Base-by-base conservation (phyloP, 2,329 filamentous ascomycete genomes). In the Fusarium oxysporum region DNA sequence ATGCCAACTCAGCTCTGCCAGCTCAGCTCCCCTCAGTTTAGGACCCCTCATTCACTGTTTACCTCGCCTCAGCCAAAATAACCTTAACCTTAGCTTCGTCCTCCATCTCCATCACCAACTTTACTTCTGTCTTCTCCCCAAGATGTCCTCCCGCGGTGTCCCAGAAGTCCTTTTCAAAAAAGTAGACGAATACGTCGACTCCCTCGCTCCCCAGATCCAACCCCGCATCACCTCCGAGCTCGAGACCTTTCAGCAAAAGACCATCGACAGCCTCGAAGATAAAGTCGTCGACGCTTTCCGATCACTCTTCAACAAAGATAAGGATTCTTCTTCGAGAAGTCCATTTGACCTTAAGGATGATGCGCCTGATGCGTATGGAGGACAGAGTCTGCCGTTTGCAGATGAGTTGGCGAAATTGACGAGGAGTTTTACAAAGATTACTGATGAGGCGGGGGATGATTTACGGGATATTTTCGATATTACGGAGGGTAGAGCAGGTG, bases 121-220 rank as follows among this genome's bases (percentile, higher is more conserved):
- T 19, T 21, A 1, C 23, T 28, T 10, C 38, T 28, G 28, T 28
- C 28, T 8, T 28, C 12, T 23, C 16, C 35, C 35, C 19, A 50
- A 35, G 28, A 83, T 83, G 82, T 81, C 82, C 70, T 81, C 80
- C 10, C 79, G 77, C 70, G 79, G 79, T n/a, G 71, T 85, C 25
- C 82, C 83, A 50, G 83, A 85, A 51, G 82, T 84, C 35, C 65
- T 85, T 65, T 82, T 84, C 79, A 80, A 81, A 51, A 83, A 85
- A 66, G 81, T 85, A 5, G 84, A 85, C 79, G 80, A 84, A 21
- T 85, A 85, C 55, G 83, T 85, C 76, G 84, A 85, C 79, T 85
- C 83, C 1, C 82, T 85, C 8, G 82, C 82, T 4, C 84, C 84
- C 10, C 82, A 85, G 72, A 85, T 85, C 60, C 83, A 85, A 68